These are phyloP conservation scores for Aristolochia californica DNA, from an alignment of 164 flowering plant genomes.

Conservation along the genomic window DNA sequence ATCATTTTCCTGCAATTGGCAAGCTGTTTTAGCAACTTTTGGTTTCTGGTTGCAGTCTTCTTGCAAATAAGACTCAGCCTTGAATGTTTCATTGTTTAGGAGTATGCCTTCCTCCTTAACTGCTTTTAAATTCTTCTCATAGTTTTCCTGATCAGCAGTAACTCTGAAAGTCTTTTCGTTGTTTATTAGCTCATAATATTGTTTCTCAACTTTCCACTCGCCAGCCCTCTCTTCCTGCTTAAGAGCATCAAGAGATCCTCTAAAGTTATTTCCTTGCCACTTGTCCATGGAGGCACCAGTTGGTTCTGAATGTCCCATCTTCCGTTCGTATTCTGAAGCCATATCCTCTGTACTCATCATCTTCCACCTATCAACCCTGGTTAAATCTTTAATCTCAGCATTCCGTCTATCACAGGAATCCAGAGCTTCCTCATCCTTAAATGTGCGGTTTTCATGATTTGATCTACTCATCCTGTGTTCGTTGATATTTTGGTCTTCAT, in stretches of 20 bases:
- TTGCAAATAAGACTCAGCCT: conserved; percentile 2
- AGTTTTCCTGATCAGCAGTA: conserved; percentile 10
- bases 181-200: conserved; percentile 47
- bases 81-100: conserved; percentile 4
- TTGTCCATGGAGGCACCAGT: conserved; percentile 12
- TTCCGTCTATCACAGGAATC: conserved; percentile 15
- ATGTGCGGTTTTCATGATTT: conserved; percentile 12
- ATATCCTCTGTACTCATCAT: conserved; percentile 6
- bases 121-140: conserved; percentile 11
- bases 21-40: conserved; percentile 16
- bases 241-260: conserved; percentile 17
- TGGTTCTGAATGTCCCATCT: conserved; percentile 9
- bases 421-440: conserved; percentile 15
- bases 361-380: conserved; percentile 18
- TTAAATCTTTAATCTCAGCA: conserved; percentile 13
- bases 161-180: conserved; percentile 14
- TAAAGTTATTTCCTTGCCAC: conserved; percentile 17
- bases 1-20: conserved; percentile 3
- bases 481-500: conserved; percentile 17
- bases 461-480: conserved; percentile 15
- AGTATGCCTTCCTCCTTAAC: conserved; percentile 6
- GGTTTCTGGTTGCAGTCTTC: conserved; percentile 11
- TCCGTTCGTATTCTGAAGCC: conserved; percentile 17
- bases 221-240: conserved; percentile 21
- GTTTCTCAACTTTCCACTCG: conserved; percentile 58